Evolutionary conservation across 352 stramenopile genomes (phyloP), one percentile per base, ranked within the genome.

Genomic region (Pythium apleroticum): DNA sequence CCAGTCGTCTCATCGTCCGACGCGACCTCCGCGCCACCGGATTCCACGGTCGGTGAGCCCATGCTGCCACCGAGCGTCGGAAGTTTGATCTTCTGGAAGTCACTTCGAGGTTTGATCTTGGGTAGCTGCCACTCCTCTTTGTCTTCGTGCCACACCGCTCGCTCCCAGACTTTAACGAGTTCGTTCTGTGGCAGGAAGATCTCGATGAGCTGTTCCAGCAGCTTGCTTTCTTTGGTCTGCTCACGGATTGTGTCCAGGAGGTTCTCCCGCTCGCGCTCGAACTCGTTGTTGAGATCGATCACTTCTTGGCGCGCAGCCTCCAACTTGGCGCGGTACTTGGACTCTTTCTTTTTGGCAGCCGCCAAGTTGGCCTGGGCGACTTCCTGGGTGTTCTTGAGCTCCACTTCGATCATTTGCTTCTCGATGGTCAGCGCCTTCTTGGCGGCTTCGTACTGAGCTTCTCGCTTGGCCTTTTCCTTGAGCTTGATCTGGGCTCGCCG

Each of bases 241-340:
- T 96, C 88, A n/a, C 89, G 86, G 33, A 97, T 91, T 9, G 83
- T 95, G 59, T 96, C 90, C 31, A 96, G 66, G 48, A 96, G 64
- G 31, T 85, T 90, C 52, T 95, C 85, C 0, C 88, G 84, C 69
- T 97, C 90, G 12, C 80, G 82, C 63, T 94, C 84, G 63, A 96
- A 94, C 57, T 97, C 90, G 27, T 78, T 81, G 50, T 85, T 84
- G 7, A 96, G 68, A 53, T 96, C 90, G 4, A 76, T 71, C n/a
- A 97, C 87, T 54, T 97, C 90, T 43, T 92, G 82, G 2, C 87
- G 76, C 15, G 88, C 88, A 1, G 86, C 73, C 22, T 93, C 83
- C 0, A 95, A 67, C 50, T 94, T 95, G 4, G 72, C 64, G 39
- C 83, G 72, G 54, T 86, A 82, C 52, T 93, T 91, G 39, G 62